Evolutionary conservation across 306 rosid species (phyloP), one percentile per base, ranked within the genome.

Genomic region (Quercus wislizeni): DNA sequence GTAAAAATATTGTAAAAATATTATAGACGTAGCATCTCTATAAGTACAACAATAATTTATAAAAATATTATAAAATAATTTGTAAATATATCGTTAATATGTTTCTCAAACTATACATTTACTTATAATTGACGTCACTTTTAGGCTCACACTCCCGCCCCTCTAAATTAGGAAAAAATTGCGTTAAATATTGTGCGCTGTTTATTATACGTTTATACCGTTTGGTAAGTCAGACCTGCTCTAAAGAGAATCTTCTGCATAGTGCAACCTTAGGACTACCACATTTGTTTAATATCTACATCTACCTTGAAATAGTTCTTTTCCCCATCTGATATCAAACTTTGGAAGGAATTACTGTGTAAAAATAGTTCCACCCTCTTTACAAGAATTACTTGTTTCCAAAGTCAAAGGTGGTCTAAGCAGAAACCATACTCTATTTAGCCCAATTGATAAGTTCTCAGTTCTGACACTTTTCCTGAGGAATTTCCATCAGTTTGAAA

Each of bases 211-310:
- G 2, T 21, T 2, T 58, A 9, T 9, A 71, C 18, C 0, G 25
- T 73, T 55, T 52, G 81, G 67, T 77, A 13, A 25, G 85, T 86
- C 82, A 78, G 70, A 74, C 2, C 2, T 11, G n/a, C 55, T 41
- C 35, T 25, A 5, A 6, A 11, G 31, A 20, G 61, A 27, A 8
- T 64, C 69, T 20, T 73, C 59, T 70, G 70, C 81, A 23, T 0
- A 49, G 4, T 12, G 1, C 1, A 12, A 59, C 57, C 27, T 49
- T 20, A 25, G 73, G 38, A 58, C 28, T 79, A 62, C 73, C 55
- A 19, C 56, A 30, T 54, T 61, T 56, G 52, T 33, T 3, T 12
- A 3, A 10, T 49, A 12, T 12, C 54, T 49, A 3, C 62, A 59
- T 69, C 49, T 57, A 64, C 5, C 74, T 17, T 52, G 63, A 35